Percentiles rank a stretch among this genome's conserved stretches.
Conservation (phyloP, 371 early-diverging fungal species). For the Saksenaea oblongispora region DNA sequence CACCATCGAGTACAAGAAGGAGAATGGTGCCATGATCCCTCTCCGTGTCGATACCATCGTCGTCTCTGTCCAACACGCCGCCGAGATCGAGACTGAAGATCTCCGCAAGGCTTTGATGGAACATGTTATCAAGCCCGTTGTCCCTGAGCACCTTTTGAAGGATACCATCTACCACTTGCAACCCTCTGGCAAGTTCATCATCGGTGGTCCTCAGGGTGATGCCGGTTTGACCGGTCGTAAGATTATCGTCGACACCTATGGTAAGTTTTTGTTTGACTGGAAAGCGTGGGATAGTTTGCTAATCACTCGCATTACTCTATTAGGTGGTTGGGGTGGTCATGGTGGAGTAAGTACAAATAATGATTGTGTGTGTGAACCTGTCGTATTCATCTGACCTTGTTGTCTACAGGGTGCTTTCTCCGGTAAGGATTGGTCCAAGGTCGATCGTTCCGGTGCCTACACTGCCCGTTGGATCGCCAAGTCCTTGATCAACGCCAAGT, state of each 20-base stretch:
- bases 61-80: slow-evolving; percentile 98
- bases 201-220: slow-evolving; percentile 99
- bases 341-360: slow-evolving; percentile 70
- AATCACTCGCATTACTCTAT: slow-evolving; percentile 39
- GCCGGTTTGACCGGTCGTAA: slow-evolving; percentile 99
- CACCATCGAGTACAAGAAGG: slow-evolving; percentile 98
- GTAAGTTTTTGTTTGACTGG: slow-evolving; percentile 15
- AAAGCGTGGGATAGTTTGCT: background rate
- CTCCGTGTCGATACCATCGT: slow-evolving; percentile 98
- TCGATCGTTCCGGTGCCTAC: slow-evolving; percentile 99
- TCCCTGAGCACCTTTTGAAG: slow-evolving; percentile 91
- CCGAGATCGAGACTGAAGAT: slow-evolving; percentile 81
- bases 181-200: slow-evolving; percentile 99
- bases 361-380: too few relatives aligned
- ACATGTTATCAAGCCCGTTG: slow-evolving; percentile 92
- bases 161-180: slow-evolving; percentile 97
- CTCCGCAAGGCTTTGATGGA: slow-evolving; percentile 90
- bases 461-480: slow-evolving; percentile 99
- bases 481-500: slow-evolving; percentile 91
- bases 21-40: slow-evolving; percentile 91
- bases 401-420: slow-evolving; percentile 88
- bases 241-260: slow-evolving; percentile 97
- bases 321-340: slow-evolving; percentile 98
- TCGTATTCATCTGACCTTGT: background rate
- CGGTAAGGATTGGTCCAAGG: slow-evolving; percentile 99